Conservation (phyloP, 495 filamentous ascomycete genomes). For the Aspergillus leporis region DNA sequence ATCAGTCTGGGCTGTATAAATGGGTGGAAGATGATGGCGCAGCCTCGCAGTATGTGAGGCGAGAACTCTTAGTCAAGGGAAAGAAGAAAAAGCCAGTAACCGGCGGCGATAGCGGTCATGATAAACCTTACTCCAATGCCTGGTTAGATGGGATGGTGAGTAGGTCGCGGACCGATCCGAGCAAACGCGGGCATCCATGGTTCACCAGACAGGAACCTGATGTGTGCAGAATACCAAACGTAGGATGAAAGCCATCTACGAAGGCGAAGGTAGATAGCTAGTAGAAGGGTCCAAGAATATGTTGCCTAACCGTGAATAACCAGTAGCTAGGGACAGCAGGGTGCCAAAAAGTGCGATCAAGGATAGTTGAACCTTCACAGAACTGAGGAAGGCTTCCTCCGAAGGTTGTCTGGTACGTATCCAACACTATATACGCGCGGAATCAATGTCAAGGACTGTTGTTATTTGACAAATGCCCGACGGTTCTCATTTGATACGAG, state of each 20-base stretch:
- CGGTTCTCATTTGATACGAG: background rate
- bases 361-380: constrained; percentile 8
- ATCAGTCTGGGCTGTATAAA: constrained; percentile 18
- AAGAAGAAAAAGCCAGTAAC: constrained; percentile 13
- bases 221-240: constrained; percentile 9
- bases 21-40: constrained; percentile 12
- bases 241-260: constrained; percentile 20
- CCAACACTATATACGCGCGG: constrained; percentile 15
- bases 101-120: constrained; percentile 23
- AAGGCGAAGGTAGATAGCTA: constrained; percentile 22
- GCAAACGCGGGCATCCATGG: constrained; percentile 25
- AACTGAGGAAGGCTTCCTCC: constrained; percentile 8
- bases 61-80: background rate
- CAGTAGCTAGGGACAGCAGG: constrained; percentile 3
- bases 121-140: constrained; percentile 27
- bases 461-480: constrained; percentile 7
- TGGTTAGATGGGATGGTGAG: constrained; percentile 9
- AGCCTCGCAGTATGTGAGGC: background rate
- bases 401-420: constrained; percentile 17
- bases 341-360: background rate
- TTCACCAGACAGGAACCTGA: constrained; percentile 14
- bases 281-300: constrained; percentile 17
- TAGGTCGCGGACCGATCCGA: constrained; percentile 16
- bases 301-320: constrained; percentile 4
- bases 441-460: background rate